These are phyloP conservation scores for Reticulascus tulasneorum DNA, from an alignment of 2,329 filamentous ascomycete species.

Conservation along the genomic window DNA sequence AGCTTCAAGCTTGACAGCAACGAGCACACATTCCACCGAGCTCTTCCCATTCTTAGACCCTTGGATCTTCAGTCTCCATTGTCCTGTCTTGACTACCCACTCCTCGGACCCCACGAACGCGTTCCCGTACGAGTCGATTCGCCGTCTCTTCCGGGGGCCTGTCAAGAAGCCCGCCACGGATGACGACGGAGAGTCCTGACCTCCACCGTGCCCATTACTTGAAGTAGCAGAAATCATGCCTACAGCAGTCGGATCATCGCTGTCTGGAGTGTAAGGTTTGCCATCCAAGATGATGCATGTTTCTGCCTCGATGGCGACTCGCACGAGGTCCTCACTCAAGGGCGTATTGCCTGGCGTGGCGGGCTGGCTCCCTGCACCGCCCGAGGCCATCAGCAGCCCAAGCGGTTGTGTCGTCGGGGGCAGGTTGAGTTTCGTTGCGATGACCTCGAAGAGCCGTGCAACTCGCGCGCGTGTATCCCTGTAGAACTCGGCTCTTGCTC, in stretches of 20 bases:
- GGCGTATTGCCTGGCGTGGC: constrained; percentile 66
- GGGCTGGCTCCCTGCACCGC: constrained; percentile 58
- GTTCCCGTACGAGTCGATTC: constrained; percentile 29
- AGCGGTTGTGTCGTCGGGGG: constrained; percentile 56
- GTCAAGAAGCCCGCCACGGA: constrained; percentile 16
- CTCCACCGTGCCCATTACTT: constrained; percentile 25
- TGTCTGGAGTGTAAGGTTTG: constrained; percentile 33
- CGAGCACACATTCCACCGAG: constrained; percentile 65
- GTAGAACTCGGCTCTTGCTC: constrained; percentile 65
- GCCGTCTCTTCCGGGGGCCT: constrained; percentile 42
- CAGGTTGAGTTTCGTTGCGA: constrained; percentile 75
- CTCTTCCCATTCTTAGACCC: constrained; percentile 42
- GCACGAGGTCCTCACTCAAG: constrained; percentile 66
- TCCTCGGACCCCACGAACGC: constrained; percentile 26
- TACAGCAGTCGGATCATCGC: constrained; percentile 13
- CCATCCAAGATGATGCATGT: constrained; percentile 58
- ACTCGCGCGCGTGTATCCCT: constrained; percentile 67
- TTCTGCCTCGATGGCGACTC: constrained; percentile 57
- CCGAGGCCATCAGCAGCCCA: constrained; percentile 63
- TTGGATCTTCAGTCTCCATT: constrained; percentile 70
- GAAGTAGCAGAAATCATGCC: constrained; percentile 25
- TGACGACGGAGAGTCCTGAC: constrained; percentile 27
- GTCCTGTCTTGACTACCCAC: constrained; percentile 65
- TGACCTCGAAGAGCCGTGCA: constrained; percentile 69
- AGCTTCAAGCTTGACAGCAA: constrained; percentile 73